Evolutionary conservation across 805 yeast species (phyloP).

Genomic region (Yamadazyma scolyti): DNA sequence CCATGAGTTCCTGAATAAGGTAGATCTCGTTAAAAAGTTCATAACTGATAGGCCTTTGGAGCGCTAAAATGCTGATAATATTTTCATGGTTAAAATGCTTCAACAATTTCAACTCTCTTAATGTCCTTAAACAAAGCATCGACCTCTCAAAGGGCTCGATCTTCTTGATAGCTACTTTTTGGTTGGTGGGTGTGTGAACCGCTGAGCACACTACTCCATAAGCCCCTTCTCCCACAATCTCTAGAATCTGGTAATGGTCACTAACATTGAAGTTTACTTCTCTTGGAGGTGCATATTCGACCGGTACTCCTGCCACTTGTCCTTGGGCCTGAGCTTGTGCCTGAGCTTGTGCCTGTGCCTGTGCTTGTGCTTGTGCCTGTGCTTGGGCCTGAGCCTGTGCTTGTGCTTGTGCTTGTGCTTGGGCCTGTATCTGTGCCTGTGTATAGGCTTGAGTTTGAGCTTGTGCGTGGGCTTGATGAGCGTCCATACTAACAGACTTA

Average conservation of each 20-base stretch:
- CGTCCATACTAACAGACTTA: too few species aligned
- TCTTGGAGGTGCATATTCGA: slow-evolving; percentile 15
- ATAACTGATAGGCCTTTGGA: slow-evolving; percentile 76
- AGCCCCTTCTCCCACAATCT: slow-evolving; percentile 93
- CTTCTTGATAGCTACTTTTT: slow-evolving; percentile 92
- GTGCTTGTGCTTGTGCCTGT: slow-evolving; percentile 3
- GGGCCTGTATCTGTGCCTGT: too few species aligned
- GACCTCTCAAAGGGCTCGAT: slow-evolving; percentile 89
- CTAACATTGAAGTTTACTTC: slow-evolving; percentile 73
- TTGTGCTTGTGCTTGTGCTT: slow-evolving; percentile 3
- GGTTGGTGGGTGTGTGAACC: slow-evolving; percentile 77
- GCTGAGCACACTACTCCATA: slow-evolving; percentile 94
- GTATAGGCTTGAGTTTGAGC: too few species aligned
- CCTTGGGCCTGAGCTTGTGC: slow-evolving; percentile 1
- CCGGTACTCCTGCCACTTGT: slow-evolving; percentile 1
- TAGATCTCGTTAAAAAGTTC: slow-evolving; percentile 84
- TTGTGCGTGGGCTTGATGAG: too few species aligned
- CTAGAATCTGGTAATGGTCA: slow-evolving; percentile 79
- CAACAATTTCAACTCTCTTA: slow-evolving; percentile 83
- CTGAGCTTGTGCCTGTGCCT: background rate
- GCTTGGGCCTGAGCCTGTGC: slow-evolving; percentile 3
- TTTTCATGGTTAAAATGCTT: slow-evolving; percentile 93
- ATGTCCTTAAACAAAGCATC: slow-evolving; percentile 83
- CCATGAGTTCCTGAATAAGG: slow-evolving; percentile 83
- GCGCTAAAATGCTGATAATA: slow-evolving; percentile 83